Conservation (phyloP, 1,284 basidiomycete genomes). For the Ceratobasidium sp. region DNA sequence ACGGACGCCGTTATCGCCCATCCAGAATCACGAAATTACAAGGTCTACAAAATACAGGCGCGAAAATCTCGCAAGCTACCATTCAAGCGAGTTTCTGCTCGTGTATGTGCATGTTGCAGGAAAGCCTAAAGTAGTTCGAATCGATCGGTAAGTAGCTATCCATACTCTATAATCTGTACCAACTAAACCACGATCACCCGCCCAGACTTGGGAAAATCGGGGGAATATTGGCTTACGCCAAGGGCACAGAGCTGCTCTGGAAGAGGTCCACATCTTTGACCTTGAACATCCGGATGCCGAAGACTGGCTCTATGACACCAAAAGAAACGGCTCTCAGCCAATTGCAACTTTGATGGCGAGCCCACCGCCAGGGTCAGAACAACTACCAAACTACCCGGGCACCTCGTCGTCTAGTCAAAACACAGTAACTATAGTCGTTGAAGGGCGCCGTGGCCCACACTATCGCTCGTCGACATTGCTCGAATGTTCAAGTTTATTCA, state of each 20-base stretch:
- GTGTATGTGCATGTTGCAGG: not conserved
- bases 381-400: not conserved
- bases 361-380: not conserved
- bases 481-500: conserved; percentile 22
- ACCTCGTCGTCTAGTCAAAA: not conserved
- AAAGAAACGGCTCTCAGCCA: conserved; percentile 1
- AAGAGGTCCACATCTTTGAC: conserved; percentile 21
- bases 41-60: conserved; percentile 12
- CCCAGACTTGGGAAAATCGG: conserved; percentile 20
- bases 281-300: conserved; percentile 13
- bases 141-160: conserved; percentile 4
- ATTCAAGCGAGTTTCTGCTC: conserved; percentile 16
- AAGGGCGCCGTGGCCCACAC: not conserved
- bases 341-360: conserved; percentile 13
- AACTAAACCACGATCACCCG: not conserved
- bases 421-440: not conserved
- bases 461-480: conserved; percentile 24
- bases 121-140: not conserved
- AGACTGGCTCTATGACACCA: conserved; percentile 17
- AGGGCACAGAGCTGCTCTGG: conserved; percentile 11
- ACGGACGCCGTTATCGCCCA: conserved; percentile 10
- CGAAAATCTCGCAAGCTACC: conserved; percentile 15
- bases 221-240: conserved; percentile 8
- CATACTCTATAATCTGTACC: no score
- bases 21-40: conserved; percentile 10